These are phyloP conservation scores for Aspergillus ochraceoroseus DNA, from an alignment of 2,329 filamentous ascomycete genomes.

Conservation along the genomic window DNA sequence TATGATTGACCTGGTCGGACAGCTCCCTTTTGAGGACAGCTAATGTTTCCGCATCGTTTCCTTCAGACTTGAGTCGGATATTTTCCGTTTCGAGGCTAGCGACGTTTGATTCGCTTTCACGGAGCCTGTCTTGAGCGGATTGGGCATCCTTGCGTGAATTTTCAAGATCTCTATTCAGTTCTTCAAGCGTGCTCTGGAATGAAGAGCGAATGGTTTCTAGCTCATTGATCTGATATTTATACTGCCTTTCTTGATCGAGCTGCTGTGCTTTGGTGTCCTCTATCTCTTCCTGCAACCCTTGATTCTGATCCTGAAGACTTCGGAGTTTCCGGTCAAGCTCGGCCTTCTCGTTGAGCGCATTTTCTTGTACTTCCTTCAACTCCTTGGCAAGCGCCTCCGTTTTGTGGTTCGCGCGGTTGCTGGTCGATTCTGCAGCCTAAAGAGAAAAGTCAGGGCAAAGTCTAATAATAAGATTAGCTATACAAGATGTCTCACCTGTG, in stretches of 20 bases:
- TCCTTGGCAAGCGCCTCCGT: slow-evolving; percentile 53
- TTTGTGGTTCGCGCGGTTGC: slow-evolving; percentile 50
- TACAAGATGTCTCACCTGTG: slow-evolving; percentile 43
- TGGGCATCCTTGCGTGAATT: slow-evolving; percentile 54
- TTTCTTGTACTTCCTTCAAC: slow-evolving; percentile 52
- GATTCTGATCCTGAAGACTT: slow-evolving; percentile 62
- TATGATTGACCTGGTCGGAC: slow-evolving; percentile 86
- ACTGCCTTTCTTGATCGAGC: slow-evolving; percentile 64
- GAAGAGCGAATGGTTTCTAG: slow-evolving; percentile 57
- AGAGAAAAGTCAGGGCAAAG: slow-evolving; percentile 4
- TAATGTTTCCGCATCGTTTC: slow-evolving; percentile 79
- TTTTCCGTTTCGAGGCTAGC: slow-evolving; percentile 78
- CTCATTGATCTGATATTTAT: slow-evolving; percentile 54
- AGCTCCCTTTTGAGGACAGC: slow-evolving; percentile 81
- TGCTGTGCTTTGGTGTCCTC: slow-evolving; percentile 76
- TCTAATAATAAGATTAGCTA: no score
- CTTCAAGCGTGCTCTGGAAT: slow-evolving; percentile 52
- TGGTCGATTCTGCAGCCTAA: slow-evolving; percentile 51
- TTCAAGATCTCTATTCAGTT: slow-evolving; percentile 51
- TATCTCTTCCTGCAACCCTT: slow-evolving; percentile 70
- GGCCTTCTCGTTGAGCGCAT: slow-evolving; percentile 52
- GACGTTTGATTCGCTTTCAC: slow-evolving; percentile 64
- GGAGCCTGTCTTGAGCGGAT: slow-evolving; percentile 61
- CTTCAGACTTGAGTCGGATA: slow-evolving; percentile 75
- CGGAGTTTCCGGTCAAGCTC: slow-evolving; percentile 54